Percentiles rank a stretch among this genome's conserved stretches.
phyloP scores from a whole-genome alignment of 23 red algal genomes.

The Agarophyton chilense region DNA sequence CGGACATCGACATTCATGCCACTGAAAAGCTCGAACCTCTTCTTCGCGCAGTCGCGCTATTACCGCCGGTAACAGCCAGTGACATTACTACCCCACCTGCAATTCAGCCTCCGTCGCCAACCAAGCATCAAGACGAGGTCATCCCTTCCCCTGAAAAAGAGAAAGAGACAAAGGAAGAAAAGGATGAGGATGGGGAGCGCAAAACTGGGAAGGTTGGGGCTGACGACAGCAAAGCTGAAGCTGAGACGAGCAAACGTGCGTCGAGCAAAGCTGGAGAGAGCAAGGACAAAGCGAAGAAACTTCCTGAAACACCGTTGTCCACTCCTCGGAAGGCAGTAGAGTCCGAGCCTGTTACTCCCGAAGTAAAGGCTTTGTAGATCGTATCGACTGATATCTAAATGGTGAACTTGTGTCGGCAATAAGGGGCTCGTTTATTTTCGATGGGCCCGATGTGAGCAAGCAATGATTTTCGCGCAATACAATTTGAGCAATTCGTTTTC shows the following conservation, averaged over 20 bases:
- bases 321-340: constrained; percentile 7
- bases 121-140: not conserved
- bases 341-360: constrained; percentile 9
- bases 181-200: too few relatives aligned
- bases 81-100: not conserved
- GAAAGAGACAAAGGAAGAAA: not conserved
- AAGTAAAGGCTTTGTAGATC: not conserved
- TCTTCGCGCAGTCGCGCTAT: constrained; percentile 7
- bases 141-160: not conserved
- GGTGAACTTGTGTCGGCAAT: not conserved
- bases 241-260: too few relatives aligned
- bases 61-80: constrained; percentile 18
- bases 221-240: too few relatives aligned
- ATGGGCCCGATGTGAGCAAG: not conserved
- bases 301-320: not conserved
- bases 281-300: too few relatives aligned
- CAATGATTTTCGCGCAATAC: not conserved
- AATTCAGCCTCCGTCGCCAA: not conserved
- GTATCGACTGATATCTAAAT: not conserved
- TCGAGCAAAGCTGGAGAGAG: too few relatives aligned
- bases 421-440: not conserved
- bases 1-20: constrained; percentile 35
- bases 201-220: too few relatives aligned
- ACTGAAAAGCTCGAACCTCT: constrained; percentile 5
- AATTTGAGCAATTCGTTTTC: not conserved